A percentile compares a stretch with the other conserved stretches of the same genome.
phyloP scores from a whole-genome alignment of 202 grass and related monocot species.

The Digitaria exilis region DNA sequence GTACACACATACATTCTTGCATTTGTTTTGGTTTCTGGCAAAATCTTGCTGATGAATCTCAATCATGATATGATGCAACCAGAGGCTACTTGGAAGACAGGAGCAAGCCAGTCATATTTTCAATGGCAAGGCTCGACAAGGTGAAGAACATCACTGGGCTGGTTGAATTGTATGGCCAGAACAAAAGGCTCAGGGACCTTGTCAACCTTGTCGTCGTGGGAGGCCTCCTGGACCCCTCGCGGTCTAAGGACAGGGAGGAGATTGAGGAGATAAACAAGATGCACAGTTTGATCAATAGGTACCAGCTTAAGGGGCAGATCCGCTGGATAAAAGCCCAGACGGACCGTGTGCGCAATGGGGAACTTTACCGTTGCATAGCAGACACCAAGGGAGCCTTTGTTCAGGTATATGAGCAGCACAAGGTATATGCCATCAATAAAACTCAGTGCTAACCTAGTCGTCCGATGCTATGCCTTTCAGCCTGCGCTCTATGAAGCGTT shows the following conservation, averaged over 20 bases:
- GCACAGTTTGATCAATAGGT: slow-evolving; percentile 66
- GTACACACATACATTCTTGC: not conserved
- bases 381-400: slow-evolving; percentile 81
- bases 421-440: not conserved
- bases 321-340: slow-evolving; percentile 81
- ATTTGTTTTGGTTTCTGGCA: not conserved
- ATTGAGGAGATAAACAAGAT: slow-evolving; percentile 92
- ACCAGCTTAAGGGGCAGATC: slow-evolving; percentile 73
- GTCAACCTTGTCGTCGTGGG: slow-evolving; percentile 78
- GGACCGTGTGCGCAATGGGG: slow-evolving; percentile 71
- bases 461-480: slow-evolving; percentile 36
- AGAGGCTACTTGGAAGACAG: slow-evolving; percentile 74
- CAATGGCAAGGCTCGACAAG: slow-evolving; percentile 86
- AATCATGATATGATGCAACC: slow-evolving; percentile 33
- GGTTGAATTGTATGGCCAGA: slow-evolving; percentile 78
- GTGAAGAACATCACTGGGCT: slow-evolving; percentile 79
- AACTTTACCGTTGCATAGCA: slow-evolving; percentile 82
- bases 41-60: not conserved
- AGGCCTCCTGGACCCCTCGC: slow-evolving; percentile 69
- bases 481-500: slow-evolving; percentile 93
- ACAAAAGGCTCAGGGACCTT: slow-evolving; percentile 72
- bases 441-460: not conserved
- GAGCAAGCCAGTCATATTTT: slow-evolving; percentile 80
- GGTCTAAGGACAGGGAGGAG: slow-evolving; percentile 92
- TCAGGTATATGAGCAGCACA: slow-evolving; percentile 54